Conservation (phyloP, 176 grass and related monocot genomes). For the Miscanthus lutarioriparius region DNA sequence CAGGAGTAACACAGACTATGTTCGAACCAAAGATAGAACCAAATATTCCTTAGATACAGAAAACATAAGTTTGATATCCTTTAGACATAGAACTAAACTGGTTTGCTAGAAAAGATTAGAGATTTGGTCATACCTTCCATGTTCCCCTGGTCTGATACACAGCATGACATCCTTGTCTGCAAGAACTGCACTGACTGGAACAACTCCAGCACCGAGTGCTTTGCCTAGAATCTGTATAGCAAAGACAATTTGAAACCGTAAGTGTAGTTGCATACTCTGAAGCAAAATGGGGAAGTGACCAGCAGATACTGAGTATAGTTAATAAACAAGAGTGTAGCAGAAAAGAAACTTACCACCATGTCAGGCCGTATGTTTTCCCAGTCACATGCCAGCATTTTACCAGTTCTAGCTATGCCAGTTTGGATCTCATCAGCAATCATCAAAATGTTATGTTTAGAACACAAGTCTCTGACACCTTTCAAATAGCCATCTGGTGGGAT, state of each 20-base stretch:
- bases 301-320: constrained; percentile 3
- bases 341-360: constrained; percentile 69
- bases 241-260: not conserved
- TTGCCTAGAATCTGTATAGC: constrained; percentile 86
- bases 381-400: constrained; percentile 81
- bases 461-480: constrained; percentile 84
- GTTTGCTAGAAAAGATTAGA: not conserved
- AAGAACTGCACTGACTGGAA: constrained; percentile 97
- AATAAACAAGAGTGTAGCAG: not conserved
- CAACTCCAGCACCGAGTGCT: constrained; percentile 90
- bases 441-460: constrained; percentile 81
- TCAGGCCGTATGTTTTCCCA: constrained; percentile 92
- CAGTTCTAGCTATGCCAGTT: constrained; percentile 97
- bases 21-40: not conserved
- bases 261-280: not conserved
- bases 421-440: constrained; percentile 99
- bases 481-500: constrained; percentile 91
- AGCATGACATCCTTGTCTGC: constrained; percentile 94
- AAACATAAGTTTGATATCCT: not conserved
- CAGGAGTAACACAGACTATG: not conserved
- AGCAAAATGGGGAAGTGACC: constrained; percentile 11
- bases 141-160: constrained; percentile 94
- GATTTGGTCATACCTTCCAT: constrained; percentile 74
- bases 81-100: not conserved
- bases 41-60: not conserved